Conservation (phyloP, 129 eudicot species). For the Saussurea involucrata region DNA sequence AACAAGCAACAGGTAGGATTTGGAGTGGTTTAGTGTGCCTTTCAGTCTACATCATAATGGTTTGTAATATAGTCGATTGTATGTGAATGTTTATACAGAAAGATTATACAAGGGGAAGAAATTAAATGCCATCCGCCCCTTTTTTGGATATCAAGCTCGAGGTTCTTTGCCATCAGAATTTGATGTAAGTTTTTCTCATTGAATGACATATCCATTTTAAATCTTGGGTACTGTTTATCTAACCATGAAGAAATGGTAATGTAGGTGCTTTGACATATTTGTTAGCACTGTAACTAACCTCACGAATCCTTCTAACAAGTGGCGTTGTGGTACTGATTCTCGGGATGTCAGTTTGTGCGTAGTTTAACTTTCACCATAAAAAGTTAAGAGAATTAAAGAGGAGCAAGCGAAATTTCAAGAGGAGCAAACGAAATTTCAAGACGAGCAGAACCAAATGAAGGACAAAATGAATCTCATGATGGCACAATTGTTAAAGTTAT, state of each 20-base stretch:
- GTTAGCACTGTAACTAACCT: slow-evolving; percentile 82
- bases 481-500: too few species aligned
- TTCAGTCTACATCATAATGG: background rate
- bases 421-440: too few species aligned
- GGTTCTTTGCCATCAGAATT: slow-evolving; percentile 92
- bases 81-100: slow-evolving; percentile 59
- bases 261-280: slow-evolving; percentile 87
- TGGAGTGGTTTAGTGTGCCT: slow-evolving; percentile 6
- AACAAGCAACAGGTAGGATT: slow-evolving; percentile 65
- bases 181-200: slow-evolving; percentile 51
- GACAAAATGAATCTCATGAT: too few species aligned
- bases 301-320: slow-evolving; percentile 72
- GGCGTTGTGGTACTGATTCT: slow-evolving; percentile 94
- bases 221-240: background rate
- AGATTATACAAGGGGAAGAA: slow-evolving; percentile 92
- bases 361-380: too few species aligned
- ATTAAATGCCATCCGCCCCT: slow-evolving; percentile 89
- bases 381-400: too few species aligned
- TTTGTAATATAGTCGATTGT: background rate
- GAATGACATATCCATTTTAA: background rate
- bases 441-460: too few species aligned
- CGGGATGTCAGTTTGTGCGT: slow-evolving; percentile 69
- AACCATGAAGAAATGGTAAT: background rate
- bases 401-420: too few species aligned
- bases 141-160: slow-evolving; percentile 95